These are phyloP conservation scores for Hemileia vastatrix DNA, from an alignment of 1,284 basidiomycete genomes.

Conservation along the genomic window DNA sequence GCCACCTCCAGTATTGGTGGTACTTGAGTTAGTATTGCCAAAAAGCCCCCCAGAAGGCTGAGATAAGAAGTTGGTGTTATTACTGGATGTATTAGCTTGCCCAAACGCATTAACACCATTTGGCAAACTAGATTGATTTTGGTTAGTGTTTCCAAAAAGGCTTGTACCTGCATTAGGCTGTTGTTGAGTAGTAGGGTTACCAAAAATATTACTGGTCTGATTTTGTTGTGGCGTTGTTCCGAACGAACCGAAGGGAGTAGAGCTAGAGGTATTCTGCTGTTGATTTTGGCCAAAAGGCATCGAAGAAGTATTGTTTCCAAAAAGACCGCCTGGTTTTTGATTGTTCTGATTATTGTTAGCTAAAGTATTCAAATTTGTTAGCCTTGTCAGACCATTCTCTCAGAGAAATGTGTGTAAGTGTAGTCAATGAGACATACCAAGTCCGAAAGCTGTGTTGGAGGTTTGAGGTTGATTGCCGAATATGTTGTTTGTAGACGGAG, in stretches of 20 bases:
- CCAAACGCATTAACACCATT: no score
- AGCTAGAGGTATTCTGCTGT: constrained; percentile 6
- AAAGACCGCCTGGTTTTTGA: constrained; percentile 21
- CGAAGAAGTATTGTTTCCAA: constrained; percentile 6
- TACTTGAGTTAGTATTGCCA: constrained; percentile 41
- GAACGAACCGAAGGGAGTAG: no score
- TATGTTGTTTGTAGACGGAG: constrained; percentile 17
- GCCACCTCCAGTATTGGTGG: constrained; percentile 41
- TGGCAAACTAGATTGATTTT: constrained; percentile 24
- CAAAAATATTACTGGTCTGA: constrained; percentile 10
- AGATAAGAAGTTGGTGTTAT: constrained; percentile 33
- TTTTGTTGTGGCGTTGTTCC: no score
- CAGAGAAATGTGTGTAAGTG: not conserved
- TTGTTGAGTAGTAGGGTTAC: constrained; percentile 24
- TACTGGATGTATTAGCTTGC: constrained; percentile 4
- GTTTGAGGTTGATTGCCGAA: constrained; percentile 10
- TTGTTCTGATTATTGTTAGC: constrained; percentile 21
- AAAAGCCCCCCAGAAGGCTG: constrained; percentile 28
- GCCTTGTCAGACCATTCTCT: not conserved
- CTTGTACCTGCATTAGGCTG: constrained; percentile 24
- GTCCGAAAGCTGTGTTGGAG: not conserved
- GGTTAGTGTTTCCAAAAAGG: constrained; percentile 31
- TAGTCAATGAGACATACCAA: not conserved
- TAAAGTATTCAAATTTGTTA: not conserved
- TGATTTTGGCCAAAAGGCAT: constrained; percentile 20